A percentile compares a stretch with the other conserved stretches of the same genome.
phyloP scores from a whole-genome alignment of 1,139 yeast species.

The Yamadazyma epiphylla region DNA sequence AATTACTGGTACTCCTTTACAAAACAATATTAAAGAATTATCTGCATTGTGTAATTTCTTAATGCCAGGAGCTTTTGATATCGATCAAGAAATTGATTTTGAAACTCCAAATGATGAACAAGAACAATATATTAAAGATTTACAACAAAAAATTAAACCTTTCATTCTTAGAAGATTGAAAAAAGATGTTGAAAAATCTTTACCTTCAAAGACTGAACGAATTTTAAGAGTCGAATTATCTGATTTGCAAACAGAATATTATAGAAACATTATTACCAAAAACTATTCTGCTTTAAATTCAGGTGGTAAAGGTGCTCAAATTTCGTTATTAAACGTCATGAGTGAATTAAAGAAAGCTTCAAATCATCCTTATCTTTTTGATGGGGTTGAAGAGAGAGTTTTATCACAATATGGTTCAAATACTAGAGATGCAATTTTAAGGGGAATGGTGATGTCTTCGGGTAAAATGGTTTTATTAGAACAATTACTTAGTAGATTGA shows the following conservation, averaged over 20 bases:
- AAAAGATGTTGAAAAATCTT: conserved; percentile 94
- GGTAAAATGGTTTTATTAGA: conserved; percentile 97
- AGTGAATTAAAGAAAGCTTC: conserved; percentile 95
- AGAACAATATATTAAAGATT: conserved; percentile 80
- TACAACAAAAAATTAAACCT: conserved; percentile 84
- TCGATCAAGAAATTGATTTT: conserved; percentile 93
- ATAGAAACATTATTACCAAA: conserved; percentile 86
- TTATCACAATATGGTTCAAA: conserved; percentile 56
- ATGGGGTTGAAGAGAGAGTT: conserved; percentile 86
- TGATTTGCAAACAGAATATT: conserved; percentile 92
- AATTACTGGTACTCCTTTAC: conserved; percentile 97
- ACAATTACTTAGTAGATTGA: conserved; percentile 76
- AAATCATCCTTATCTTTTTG: conserved; percentile 93
- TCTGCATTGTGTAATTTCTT: conserved; percentile 93
- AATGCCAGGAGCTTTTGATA: conserved; percentile 89
- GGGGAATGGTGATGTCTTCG: conserved; percentile 94
- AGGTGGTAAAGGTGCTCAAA: conserved; percentile 70
- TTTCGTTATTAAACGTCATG: conserved; percentile 87
- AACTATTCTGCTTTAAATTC: conserved; percentile 82
- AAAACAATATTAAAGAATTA: conserved; percentile 89
- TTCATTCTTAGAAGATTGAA: conserved; percentile 88
- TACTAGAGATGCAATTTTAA: conserved; percentile 73
- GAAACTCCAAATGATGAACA: conserved; percentile 85
- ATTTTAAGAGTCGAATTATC: conserved; percentile 92
- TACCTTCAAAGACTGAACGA: conserved; percentile 93